Evolutionary conservation across 768 basidiomycete species (phyloP).

Genomic region (Imleria badia): DNA sequence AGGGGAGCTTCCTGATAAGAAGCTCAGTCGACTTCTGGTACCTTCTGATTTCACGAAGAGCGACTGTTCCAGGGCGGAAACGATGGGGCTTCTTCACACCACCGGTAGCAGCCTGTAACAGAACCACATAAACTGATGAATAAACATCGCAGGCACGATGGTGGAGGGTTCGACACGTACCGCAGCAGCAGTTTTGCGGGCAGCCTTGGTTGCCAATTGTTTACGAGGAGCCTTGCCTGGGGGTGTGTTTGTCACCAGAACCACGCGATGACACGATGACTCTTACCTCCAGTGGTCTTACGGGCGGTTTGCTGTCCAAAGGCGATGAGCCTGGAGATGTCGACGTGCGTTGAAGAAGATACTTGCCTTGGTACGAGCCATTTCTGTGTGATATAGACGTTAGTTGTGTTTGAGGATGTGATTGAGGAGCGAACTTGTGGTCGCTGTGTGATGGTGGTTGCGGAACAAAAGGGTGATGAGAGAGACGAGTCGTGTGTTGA

Average conservation of each 20-base stretch:
- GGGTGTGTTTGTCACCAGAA: slow-evolving; percentile 25
- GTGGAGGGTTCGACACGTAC: slow-evolving; percentile 41
- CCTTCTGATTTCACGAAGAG: slow-evolving; percentile 96
- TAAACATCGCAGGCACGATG: background rate
- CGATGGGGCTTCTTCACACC: slow-evolving; percentile 99
- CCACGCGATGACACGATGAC: slow-evolving; percentile 13
- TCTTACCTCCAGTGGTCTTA: slow-evolving; percentile 95
- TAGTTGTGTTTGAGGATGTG: slow-evolving; percentile 5
- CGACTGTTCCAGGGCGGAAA: slow-evolving; percentile 97
- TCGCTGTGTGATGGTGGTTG: slow-evolving; percentile 30
- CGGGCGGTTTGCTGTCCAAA: slow-evolving; percentile 88
- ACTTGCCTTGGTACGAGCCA: slow-evolving; percentile 88
- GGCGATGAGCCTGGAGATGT: slow-evolving; percentile 2
- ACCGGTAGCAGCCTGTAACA: slow-evolving; percentile 70
- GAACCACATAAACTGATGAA: slow-evolving; percentile 11
- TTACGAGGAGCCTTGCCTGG: slow-evolving; percentile 88
- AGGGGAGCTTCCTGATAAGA: slow-evolving; percentile 98
- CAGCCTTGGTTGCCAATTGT: slow-evolving; percentile 95
- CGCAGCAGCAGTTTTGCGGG: slow-evolving; percentile 78
- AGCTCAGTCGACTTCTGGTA: slow-evolving; percentile 99
- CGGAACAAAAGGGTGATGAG: slow-evolving; percentile 21
- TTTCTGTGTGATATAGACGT: slow-evolving; percentile 30
- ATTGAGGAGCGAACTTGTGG: slow-evolving; percentile 2
- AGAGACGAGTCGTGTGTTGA: slow-evolving; percentile 19
- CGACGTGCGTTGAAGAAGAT: background rate